Base-by-base conservation (phyloP, 768 basidiomycete species). In the Phaeolepiota aurea region DNA sequence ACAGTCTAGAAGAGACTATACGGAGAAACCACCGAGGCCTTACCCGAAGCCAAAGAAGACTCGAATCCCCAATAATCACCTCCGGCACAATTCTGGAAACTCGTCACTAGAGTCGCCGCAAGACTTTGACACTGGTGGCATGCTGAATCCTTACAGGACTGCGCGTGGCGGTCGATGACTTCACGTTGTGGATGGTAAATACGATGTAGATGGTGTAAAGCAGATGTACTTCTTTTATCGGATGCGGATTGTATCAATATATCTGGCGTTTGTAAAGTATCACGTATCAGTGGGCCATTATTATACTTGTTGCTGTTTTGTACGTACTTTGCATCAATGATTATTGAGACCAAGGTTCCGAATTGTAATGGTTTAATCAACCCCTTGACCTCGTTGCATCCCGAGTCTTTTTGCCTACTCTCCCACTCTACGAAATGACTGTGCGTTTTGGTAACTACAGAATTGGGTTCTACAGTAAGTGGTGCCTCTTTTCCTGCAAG, bases 381-480 rank as follows among this genome's bases (percentile, higher is more conserved):
- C n/a, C n/a, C n/a, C n/a, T n/a, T n/a, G n/a, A n/a, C n/a, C n/a
- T n/a, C n/a, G n/a, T n/a, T n/a, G n/a, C n/a, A n/a, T n/a, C n/a
- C n/a, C n/a, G n/a, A n/a, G n/a, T n/a, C n/a, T n/a, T n/a, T n/a
- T n/a, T n/a, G n/a, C n/a, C n/a, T n/a, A n/a, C n/a, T n/a, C n/a
- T n/a, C n/a, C n/a, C n/a, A n/a, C n/a, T n/a, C n/a, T n/a, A n/a
- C n/a, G n/a, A n/a, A 48, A 82, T 82, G 79, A 80, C 79, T 20
- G 64, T 80, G 32, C 69, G 74, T 44, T 82, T 82, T 58, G 66
- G 63, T 44, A 76, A 76, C 35, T 50, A 74, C 54, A 69, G 80
- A 54, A 42, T 76, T 31, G 61, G 53, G 12, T 72, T 69, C 53
- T 79, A 78, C 44, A 44, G 78, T 72, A 46, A 52, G 75, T 54